Conservation (phyloP, 169 alveolate genomes). For the Eimeria acervulina region DNA sequence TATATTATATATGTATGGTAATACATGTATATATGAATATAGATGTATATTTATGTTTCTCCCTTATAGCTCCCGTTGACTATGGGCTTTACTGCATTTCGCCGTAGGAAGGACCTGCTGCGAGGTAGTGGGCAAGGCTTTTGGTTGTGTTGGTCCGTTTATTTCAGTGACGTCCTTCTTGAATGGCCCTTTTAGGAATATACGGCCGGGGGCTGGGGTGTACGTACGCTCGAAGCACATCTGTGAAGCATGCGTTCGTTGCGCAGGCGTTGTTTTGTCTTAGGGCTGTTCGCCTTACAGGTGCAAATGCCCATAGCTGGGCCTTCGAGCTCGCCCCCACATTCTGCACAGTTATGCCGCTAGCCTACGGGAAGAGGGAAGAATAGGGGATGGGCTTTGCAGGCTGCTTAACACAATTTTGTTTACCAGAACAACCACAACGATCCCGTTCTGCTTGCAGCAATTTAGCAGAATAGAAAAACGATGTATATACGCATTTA, state of each 20-base stretch:
- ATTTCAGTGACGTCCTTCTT: constrained; percentile 13
- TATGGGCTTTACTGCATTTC: constrained; percentile 29
- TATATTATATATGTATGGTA: too few relatives aligned
- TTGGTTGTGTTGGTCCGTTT: constrained; percentile 11
- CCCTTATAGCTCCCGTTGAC: neutral
- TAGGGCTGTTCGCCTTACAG: too few relatives aligned
- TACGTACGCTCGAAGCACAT: constrained; percentile 42
- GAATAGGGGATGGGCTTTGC: neutral
- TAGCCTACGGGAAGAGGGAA: constrained; percentile 60
- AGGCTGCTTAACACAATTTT: neutral
- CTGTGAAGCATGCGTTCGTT: constrained; percentile 6
- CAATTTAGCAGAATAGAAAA: neutral
- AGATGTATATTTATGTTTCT: neutral
- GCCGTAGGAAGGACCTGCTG: constrained; percentile 48
- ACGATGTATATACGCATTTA: neutral
- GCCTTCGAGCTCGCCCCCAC: constrained; percentile 71
- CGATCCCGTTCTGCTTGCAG: neutral
- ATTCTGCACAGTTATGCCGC: constrained; percentile 71
- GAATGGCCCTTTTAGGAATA: constrained; percentile 37
- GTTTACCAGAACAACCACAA: constrained; percentile 41
- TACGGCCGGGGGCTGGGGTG: constrained; percentile 16
- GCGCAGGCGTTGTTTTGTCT: too few relatives aligned
- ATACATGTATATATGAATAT: too few relatives aligned
- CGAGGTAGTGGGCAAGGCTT: neutral
- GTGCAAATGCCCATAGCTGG: constrained; percentile 79